Evolutionary conservation across 345 rosid species (phyloP), one percentile per base, ranked within the genome.

Genomic region (Citrus australasica): DNA sequence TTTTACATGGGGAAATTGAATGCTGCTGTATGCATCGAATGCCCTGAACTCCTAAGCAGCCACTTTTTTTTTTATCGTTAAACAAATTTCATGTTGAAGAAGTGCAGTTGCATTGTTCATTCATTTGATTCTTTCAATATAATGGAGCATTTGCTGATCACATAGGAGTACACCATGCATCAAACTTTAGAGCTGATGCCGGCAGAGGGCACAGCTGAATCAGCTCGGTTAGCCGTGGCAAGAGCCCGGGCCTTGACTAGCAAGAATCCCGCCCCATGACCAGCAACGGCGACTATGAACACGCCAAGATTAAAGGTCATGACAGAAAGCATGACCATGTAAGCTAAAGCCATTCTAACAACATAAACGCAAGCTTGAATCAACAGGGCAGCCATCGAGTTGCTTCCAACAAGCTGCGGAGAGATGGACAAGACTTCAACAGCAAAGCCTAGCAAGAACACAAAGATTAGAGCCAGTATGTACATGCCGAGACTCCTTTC

Each of bases 321-420:
- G 62, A 83, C 88, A 10, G 89, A 73, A 33, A 88, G 88, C 89
- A 86, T 86, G 56, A 83, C 85, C 86, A 88, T 25, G 83, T 88
- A 85, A 68, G 86, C 86, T 0, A 88, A 74, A 10, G 64, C 83
- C 84, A 77, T 82, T 0, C 80, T 81, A 16, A 88, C 28, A 0
- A 72, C 79, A 22, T 88, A 58, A 61, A 83, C 82, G 56, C 40
- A 2, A 11, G 87, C 48, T 68, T 77, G 87, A 19, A 59, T 37
- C 7, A 77, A 17, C 8, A 78, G 65, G 6, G 61, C 72, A 0
- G 22, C 25, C 38, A 66, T 9, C 0, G 77, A 59, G 33, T 55
- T 79, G 33, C 68, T 74, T 4, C 38, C 51, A 72, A 69, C 59
- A 5, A 68, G 27, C 3, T 2, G 3, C 0, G 83, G 81, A 10